Base-by-base conservation (phyloP, 352 stramenopile species). In the Globisporangium cystogenes region DNA sequence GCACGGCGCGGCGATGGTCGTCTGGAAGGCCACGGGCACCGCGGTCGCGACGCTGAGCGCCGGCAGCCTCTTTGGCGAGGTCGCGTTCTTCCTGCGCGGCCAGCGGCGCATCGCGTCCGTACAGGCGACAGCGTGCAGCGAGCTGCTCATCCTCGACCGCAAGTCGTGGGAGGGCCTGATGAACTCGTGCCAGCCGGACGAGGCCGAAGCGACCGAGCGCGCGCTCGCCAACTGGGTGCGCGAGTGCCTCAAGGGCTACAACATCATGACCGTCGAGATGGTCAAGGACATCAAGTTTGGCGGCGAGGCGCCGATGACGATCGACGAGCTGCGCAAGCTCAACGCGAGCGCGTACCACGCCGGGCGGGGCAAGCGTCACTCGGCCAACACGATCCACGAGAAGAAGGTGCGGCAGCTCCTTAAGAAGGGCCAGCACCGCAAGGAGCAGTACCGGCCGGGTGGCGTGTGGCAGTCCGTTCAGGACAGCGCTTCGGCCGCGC, bases 231-330 rank as follows among this genome's bases (percentile, higher is more conserved):
- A 76, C 7, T 89, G 77, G 77, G 77, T 87, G 11, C 70, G 74
- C 10, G 67, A 72, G 12, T 86, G 77, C 46, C 57, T 89, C 3
- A 82, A 83, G 44, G 72, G 69, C 23, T 89, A 89, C 61, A 87
- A 84, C 46, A 59, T 83, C 49, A 86, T 86, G 71, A 82, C 75
- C 0, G 71, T 89, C 14, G 73, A 86, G 43, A 84, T 84, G 31
- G 71, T 87, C 15, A 86, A 89, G 57, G 70, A 85, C 40, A 82
- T 87, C 54, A 84, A 82, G 47, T 64, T 68, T 40, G 62, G 67
- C 6, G 50, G 47, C 6, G 51, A 41, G 16, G 67, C 60, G 23
- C 67, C 65, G 2, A 58, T 70, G n/a, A 75, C 68, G n/a, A 74
- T 76, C 27, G 64, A 74, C 0, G 55, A 76, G 33, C 56, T 79